Conservation (phyloP, 331 rosid species). For the Dryas integrifolia region DNA sequence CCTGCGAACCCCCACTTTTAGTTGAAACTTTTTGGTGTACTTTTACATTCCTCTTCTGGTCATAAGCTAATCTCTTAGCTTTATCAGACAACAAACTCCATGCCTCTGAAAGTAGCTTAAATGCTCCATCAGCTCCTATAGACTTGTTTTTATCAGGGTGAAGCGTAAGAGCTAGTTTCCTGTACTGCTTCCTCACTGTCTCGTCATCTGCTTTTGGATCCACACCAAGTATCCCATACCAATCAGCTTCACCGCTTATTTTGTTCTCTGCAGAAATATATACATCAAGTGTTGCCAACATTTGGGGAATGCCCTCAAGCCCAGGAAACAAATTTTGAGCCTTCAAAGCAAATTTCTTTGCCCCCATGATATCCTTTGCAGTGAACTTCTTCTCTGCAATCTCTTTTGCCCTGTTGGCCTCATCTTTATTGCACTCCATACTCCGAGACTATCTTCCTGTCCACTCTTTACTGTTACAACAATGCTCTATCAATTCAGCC, state of each 20-base stretch:
- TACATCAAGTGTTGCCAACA: slow-evolving; percentile 38
- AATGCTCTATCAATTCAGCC: slow-evolving; percentile 14
- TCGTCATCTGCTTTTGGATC: slow-evolving; percentile 41
- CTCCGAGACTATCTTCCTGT: slow-evolving; percentile 1
- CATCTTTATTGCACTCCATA: slow-evolving; percentile 49
- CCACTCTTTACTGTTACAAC: not conserved
- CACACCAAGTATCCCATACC: slow-evolving; percentile 44
- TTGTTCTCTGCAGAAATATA: slow-evolving; percentile 33
- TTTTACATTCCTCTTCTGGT: slow-evolving; percentile 31
- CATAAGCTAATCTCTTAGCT: slow-evolving; percentile 30
- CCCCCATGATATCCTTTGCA: slow-evolving; percentile 31
- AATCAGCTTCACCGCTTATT: slow-evolving; percentile 40
- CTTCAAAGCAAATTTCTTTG: slow-evolving; percentile 43
- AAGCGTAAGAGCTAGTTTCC: slow-evolving; percentile 39
- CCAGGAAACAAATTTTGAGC: slow-evolving; percentile 43
- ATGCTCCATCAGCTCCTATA: slow-evolving; percentile 42
- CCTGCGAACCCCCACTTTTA: slow-evolving; percentile 16
- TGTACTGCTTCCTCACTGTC: slow-evolving; percentile 34
- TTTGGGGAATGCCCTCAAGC: slow-evolving; percentile 39
- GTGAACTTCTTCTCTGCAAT: slow-evolving; percentile 40
- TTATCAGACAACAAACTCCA: slow-evolving; percentile 45
- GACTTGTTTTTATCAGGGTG: slow-evolving; percentile 48
- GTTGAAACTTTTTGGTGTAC: slow-evolving; percentile 15
- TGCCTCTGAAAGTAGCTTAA: slow-evolving; percentile 39
- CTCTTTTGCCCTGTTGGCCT: slow-evolving; percentile 44